These are phyloP conservation scores for Fusarium nygamai DNA, from an alignment of 2,329 filamentous ascomycete species.

Conservation along the genomic window DNA sequence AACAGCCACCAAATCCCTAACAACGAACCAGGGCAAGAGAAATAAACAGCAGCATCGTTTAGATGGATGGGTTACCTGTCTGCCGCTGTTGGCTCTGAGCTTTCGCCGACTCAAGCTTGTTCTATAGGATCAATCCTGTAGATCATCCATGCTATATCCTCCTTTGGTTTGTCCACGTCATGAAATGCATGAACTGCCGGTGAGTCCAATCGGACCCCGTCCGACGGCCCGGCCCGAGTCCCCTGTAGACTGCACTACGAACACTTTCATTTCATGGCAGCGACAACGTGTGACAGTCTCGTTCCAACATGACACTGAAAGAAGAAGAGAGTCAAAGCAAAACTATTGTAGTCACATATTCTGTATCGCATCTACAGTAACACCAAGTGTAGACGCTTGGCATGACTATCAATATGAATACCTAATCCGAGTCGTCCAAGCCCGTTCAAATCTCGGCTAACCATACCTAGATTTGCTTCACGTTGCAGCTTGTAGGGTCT, in stretches of 20 bases:
- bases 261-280: neutral
- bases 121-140: neutral
- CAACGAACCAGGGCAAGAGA: neutral
- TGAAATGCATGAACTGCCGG: neutral
- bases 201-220: neutral
- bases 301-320: neutral
- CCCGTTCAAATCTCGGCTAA: neutral
- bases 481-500: neutral
- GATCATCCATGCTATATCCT: neutral
- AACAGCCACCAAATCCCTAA: too few species aligned
- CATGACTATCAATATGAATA: neutral
- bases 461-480: neutral
- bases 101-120: neutral
- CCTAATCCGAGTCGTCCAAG: neutral
- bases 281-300: neutral
- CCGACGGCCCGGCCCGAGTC: neutral
- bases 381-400: neutral
- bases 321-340: fast-evolving
- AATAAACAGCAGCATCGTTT: neutral
- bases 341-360: neutral
- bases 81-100: neutral
- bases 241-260: neutral
- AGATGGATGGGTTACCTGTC: neutral
- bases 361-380: neutral
- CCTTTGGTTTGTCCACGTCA: neutral